Evolutionary conservation across 805 yeast genomes (phyloP).

Genomic region (Barnettozyma vustinii): DNA sequence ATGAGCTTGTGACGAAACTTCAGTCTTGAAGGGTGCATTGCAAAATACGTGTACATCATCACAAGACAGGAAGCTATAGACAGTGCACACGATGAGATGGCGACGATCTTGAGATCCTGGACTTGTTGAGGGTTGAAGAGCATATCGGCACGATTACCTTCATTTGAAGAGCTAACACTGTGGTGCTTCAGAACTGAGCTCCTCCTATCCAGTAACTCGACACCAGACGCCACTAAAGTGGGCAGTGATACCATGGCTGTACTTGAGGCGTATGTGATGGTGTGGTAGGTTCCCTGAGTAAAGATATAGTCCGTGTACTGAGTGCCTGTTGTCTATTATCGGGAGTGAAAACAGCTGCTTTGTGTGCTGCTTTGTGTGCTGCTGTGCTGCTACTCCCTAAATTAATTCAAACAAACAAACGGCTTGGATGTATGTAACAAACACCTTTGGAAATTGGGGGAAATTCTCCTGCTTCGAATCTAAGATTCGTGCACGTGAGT

Average conservation of each 20-base stretch:
- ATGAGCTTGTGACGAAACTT: conserved; percentile 71
- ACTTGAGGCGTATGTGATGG: too few species aligned
- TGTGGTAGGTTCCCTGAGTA: too few species aligned
- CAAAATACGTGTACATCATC: conserved; percentile 53
- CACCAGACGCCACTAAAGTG: neutral
- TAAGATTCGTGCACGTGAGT: too few species aligned
- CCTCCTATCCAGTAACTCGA: neutral
- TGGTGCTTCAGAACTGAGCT: neutral
- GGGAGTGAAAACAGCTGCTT: too few species aligned
- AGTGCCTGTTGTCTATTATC: too few species aligned
- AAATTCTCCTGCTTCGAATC: too few species aligned
- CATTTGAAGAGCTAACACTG: neutral
- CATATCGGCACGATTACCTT: neutral
- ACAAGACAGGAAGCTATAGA: conserved; percentile 51
- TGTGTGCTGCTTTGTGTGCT: too few species aligned
- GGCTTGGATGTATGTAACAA: too few species aligned
- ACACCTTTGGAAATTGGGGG: too few species aligned
- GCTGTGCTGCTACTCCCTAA: too few species aligned
- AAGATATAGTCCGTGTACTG: too few species aligned
- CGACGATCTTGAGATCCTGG: conserved; percentile 25
- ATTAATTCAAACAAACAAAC: too few species aligned
- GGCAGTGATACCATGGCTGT: neutral
- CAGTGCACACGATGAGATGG: conserved; percentile 43
- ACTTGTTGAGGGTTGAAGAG: neutral
- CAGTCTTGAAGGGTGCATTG: conserved; percentile 57